These are phyloP conservation scores for Neopestalotiopsis rosae DNA, from an alignment of 2,329 filamentous ascomycete genomes.

Conservation along the genomic window DNA sequence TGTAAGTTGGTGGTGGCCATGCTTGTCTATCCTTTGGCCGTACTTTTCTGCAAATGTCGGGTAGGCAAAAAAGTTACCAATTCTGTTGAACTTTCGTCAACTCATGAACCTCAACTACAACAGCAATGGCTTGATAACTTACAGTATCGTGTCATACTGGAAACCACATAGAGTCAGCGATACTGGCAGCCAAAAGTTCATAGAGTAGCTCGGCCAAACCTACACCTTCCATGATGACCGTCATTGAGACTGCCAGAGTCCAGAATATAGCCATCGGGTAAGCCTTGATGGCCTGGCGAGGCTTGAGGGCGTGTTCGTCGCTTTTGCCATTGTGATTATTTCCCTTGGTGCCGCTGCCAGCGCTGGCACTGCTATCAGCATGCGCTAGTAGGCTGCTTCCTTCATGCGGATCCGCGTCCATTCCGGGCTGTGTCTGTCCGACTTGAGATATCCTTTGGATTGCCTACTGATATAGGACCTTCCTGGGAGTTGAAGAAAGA, in stretches of 20 bases:
- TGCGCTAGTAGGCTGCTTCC: constrained; percentile 1
- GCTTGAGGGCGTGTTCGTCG: constrained; percentile 15
- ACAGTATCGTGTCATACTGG: constrained; percentile 16
- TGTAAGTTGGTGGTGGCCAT: constrained; percentile 21
- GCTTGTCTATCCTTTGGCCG: constrained; percentile 9
- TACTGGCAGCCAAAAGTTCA: not conserved
- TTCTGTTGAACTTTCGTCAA: not conserved
- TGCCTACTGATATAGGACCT: too few species aligned
- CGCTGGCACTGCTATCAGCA: not conserved
- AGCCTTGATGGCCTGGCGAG: constrained; percentile 16
- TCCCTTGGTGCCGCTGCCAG: not conserved
- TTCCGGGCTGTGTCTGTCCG: not conserved
- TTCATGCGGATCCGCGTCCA: constrained; percentile 8
- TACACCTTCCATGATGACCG: constrained; percentile 19
- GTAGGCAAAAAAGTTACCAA: constrained; percentile 18
- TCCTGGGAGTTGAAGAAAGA: not conserved
- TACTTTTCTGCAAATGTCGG: constrained; percentile 17
- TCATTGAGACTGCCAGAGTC: constrained; percentile 17
- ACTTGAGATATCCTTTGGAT: not conserved
- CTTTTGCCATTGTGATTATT: not conserved
- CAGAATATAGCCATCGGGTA: constrained; percentile 19
- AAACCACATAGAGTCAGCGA: not conserved
- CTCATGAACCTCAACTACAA: not conserved
- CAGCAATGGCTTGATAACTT: not conserved
- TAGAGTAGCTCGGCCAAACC: not conserved